A percentile compares a stretch with the other conserved stretches of the same genome.
Conservation (phyloP, 1,139 yeast genomes). For the Geotrichum cucujoidarum region DNA sequence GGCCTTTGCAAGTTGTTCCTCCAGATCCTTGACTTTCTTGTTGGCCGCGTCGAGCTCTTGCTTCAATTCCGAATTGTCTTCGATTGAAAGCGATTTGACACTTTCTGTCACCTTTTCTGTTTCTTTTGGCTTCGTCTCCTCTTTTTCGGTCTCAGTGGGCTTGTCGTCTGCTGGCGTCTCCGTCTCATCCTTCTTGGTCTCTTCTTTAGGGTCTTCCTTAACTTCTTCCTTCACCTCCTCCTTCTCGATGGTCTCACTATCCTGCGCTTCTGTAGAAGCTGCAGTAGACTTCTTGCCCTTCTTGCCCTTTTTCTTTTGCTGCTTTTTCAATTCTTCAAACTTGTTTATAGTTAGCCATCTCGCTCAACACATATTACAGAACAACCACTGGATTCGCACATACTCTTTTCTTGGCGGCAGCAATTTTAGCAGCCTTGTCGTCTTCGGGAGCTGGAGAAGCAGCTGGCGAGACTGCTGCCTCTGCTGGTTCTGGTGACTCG, state of each 20-base stretch:
- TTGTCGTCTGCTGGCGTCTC: no score
- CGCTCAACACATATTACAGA: no score
- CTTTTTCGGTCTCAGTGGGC: slow-evolving; percentile 4
- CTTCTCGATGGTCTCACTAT: slow-evolving; percentile 11
- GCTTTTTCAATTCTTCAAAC: slow-evolving; percentile 60
- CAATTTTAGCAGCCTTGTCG: slow-evolving; percentile 52
- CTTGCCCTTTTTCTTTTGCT: slow-evolving; percentile 46
- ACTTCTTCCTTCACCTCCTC: slow-evolving; percentile 17
- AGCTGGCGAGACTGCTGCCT: background rate
- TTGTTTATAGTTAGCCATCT: no score
- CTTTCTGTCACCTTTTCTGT: background rate
- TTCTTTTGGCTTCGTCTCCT: slow-evolving; percentile 10
- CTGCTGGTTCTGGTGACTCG: slow-evolving; percentile 8
- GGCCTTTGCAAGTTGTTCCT: slow-evolving; percentile 12
- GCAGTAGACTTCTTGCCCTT: slow-evolving; percentile 34
- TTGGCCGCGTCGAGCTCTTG: slow-evolving; percentile 14
- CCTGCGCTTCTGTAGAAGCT: slow-evolving; percentile 8
- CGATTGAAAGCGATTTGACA: slow-evolving; percentile 1
- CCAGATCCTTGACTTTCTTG: slow-evolving; percentile 12
- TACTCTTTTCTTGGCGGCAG: slow-evolving; percentile 57
- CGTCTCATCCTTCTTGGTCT: background rate
- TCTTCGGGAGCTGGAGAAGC: slow-evolving; percentile 9
- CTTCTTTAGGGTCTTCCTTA: background rate
- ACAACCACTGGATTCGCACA: no score
- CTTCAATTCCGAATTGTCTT: slow-evolving; percentile 1